Evolutionary conservation across 345 rosid species (phyloP).

Genomic region (Gossypium turneri): DNA sequence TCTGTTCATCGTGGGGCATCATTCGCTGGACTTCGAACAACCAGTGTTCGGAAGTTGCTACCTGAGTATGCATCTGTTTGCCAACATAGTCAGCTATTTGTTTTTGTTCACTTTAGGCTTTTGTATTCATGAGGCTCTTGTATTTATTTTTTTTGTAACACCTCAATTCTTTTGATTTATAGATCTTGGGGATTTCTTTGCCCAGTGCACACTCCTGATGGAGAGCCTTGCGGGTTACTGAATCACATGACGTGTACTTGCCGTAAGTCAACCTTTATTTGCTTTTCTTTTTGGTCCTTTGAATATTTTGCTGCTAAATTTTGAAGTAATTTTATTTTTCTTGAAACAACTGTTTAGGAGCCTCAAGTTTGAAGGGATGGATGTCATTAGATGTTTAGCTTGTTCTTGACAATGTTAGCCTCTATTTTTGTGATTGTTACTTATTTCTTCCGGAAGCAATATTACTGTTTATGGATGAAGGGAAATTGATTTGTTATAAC

Average conservation of each 20-base stretch:
- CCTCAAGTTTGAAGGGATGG: neutral
- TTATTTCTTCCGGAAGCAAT: neutral
- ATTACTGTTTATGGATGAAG: neutral
- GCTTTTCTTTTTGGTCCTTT: neutral
- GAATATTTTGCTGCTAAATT: neutral
- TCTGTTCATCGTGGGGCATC: conserved; percentile 96
- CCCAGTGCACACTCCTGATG: conserved; percentile 99
- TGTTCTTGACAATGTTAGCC: neutral
- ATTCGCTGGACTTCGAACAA: conserved; percentile 95
- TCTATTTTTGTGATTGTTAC: neutral
- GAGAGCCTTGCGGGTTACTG: conserved; percentile 93
- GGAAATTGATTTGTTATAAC: neutral
- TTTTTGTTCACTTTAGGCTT: conserved; percentile 8
- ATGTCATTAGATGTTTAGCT: neutral
- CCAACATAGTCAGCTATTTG: conserved; percentile 5
- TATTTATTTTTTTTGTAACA: neutral
- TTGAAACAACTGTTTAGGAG: neutral
- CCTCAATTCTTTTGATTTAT: conserved; percentile 22
- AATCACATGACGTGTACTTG: conserved; percentile 86
- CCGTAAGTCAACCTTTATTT: conserved; percentile 48
- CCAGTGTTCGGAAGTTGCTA: conserved; percentile 91
- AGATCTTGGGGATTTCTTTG: conserved; percentile 99
- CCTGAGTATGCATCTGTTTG: conserved; percentile 67
- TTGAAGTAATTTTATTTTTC: neutral
- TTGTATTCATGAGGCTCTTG: neutral